Conservation (phyloP, 1,139 yeast species). For the Pichia sp. region DNA sequence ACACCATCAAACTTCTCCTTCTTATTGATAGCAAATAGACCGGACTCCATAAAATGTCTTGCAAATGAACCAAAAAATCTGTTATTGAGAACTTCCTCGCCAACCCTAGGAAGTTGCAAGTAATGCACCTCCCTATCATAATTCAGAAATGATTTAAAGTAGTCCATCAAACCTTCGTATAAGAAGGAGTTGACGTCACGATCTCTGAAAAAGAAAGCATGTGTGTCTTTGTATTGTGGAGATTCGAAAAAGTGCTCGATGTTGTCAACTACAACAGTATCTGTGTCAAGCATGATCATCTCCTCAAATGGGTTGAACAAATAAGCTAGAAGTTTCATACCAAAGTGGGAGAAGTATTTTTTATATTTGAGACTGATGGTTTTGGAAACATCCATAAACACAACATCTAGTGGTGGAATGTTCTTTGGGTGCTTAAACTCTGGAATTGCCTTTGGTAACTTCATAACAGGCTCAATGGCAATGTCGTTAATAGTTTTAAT, state of each 20-base stretch:
- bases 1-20: conserved; percentile 38
- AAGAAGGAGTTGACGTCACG: conserved; percentile 29
- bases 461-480: conserved; percentile 29
- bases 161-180: conserved; percentile 41
- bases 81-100: conserved; percentile 20
- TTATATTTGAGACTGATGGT: conserved; percentile 28
- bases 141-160: conserved; percentile 39
- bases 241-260: conserved; percentile 29
- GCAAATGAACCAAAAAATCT: conserved; percentile 38
- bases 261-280: conserved; percentile 42
- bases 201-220: conserved; percentile 37
- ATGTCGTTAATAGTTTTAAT: conserved; percentile 28
- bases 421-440: conserved; percentile 15
- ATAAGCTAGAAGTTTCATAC: conserved; percentile 42
- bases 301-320: conserved; percentile 45
- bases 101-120: conserved; percentile 16
- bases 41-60: conserved; percentile 53
- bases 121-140: conserved; percentile 23
- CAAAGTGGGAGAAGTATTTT: conserved; percentile 34
- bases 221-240: conserved; percentile 27
- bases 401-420: conserved; percentile 34
- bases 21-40: conserved; percentile 43
- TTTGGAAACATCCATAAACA: conserved; percentile 40
- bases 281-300: conserved; percentile 46
- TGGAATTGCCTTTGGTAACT: conserved; percentile 24